A percentile compares a stretch with the other conserved stretches of the same genome.
Conservation (phyloP, 306 rosid genomes). For the Vachellia collinsii region DNA sequence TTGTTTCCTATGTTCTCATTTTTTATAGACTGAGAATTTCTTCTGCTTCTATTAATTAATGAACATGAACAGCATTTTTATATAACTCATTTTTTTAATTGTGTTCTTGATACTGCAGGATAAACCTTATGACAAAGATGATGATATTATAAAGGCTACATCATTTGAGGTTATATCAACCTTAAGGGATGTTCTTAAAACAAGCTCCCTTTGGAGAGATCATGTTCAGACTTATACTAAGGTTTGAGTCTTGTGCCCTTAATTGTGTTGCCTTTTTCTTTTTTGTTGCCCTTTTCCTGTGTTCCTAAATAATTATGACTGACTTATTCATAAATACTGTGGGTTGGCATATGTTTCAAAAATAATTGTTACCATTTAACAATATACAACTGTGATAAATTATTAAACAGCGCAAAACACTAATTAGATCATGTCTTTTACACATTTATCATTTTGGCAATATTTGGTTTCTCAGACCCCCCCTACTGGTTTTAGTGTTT, state of each 20-base stretch:
- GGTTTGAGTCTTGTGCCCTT: constrained; percentile 51
- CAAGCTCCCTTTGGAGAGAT: constrained; percentile 99
- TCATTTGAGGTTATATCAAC: constrained; percentile 97
- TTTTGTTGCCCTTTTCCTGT: background rate
- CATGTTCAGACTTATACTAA: constrained; percentile 95
- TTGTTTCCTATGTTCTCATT: constrained; percentile 28
- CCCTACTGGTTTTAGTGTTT: background rate
- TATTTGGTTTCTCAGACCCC: background rate
- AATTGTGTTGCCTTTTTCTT: background rate
- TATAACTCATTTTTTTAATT: background rate
- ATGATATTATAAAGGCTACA: constrained; percentile 91
- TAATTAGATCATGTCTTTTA: background rate
- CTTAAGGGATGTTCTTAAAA: constrained; percentile 90
- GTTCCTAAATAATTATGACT: background rate
- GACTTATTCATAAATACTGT: background rate
- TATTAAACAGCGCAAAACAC: background rate
- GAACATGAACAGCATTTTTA: background rate
- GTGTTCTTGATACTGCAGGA: constrained; percentile 62
- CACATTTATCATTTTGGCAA: background rate
- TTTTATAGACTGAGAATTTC: constrained; percentile 21
- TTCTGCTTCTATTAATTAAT: constrained; percentile 22
- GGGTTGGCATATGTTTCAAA: background rate
- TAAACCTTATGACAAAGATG: constrained; percentile 88
- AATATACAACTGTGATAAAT: background rate
- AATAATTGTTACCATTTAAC: background rate